Base-by-base conservation (phyloP, 2,329 filamentous ascomycete species). In the Chrysoporthe austroafricana region DNA sequence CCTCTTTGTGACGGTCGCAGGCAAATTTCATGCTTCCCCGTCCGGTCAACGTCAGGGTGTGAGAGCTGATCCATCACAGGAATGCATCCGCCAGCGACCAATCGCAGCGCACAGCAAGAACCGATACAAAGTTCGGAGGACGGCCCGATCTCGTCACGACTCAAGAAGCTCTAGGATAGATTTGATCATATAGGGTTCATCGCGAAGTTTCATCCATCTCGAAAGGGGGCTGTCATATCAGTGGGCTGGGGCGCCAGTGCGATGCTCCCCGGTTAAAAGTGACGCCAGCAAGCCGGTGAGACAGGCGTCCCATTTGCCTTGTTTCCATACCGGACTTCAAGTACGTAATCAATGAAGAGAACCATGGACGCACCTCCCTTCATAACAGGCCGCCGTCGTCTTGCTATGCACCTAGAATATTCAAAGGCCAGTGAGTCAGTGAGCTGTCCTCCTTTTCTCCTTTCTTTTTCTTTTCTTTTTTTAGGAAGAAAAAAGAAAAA, bases 171-270 rank as follows among this genome's bases (percentile, higher is more conserved):
- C 54, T 9, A 36, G 36, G 54, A 39, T 57, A 14, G 54, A 18
- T n/a, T 32, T 34, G 54, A 57, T 39, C 34, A 34, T 36, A 4
- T 18, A 57, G 34, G 54, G 34, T 57, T 57, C 54, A 57, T 18
- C 34, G 18, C 13, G 16, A 39, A 57, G 54, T 57, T 57, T 39
- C 54, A 39, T 57, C 16, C 34, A n/a, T 34, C 21, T 26, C 26
- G 26, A 26, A 26, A 26, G 26, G 26, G 26, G 26, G 26, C 26
- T 26, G 21, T 32, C 50, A 54, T 54, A 54, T 34, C 50, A 54
- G 50, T 54, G 50, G 26, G 21, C 50, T 52, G 48, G 48, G 21
- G n/a, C 32, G 54, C 18, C 54, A 39, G 54, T 57, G 54, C 54
- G 54, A 57, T 39, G 54, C 32, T 18, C 32, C 14, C 21, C 34